Evolutionary conservation across 495 filamentous ascomycete genomes (phyloP).

Genomic region (Hypoxylon fuscum): DNA sequence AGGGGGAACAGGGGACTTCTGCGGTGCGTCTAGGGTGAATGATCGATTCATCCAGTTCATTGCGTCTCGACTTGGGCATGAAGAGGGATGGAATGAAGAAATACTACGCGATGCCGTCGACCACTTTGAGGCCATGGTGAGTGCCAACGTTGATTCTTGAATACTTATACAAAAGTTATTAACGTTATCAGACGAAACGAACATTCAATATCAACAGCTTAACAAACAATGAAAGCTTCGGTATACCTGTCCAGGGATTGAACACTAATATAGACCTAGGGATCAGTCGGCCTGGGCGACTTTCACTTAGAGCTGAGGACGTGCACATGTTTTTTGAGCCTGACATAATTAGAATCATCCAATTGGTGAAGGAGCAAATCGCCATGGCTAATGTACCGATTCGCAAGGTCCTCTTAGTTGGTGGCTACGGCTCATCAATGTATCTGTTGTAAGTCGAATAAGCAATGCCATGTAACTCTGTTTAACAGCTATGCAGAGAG

Average conservation of each 20-base stretch:
- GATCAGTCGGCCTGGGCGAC: slow-evolving; percentile 39
- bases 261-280: slow-evolving; percentile 40
- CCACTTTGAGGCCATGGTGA: slow-evolving; percentile 47
- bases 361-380: slow-evolving; percentile 68
- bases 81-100: slow-evolving; percentile 49
- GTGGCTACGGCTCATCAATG: slow-evolving; percentile 74
- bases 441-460: slow-evolving; percentile 54
- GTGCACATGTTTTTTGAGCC: slow-evolving; percentile 65
- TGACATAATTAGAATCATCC: slow-evolving; percentile 65
- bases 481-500: slow-evolving; percentile 42
- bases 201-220: slow-evolving; percentile 39
- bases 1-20: slow-evolving; percentile 61
- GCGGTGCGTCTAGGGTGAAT: slow-evolving; percentile 67
- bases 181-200: slow-evolving; percentile 36
- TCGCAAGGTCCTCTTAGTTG: slow-evolving; percentile 72
- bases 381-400: slow-evolving; percentile 51
- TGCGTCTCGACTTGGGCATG: slow-evolving; percentile 42
- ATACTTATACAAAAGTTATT: neutral
- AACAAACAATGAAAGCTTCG: slow-evolving; percentile 41
- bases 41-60: slow-evolving; percentile 58
- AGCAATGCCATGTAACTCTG: neutral
- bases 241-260: slow-evolving; percentile 46
- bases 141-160: neutral
- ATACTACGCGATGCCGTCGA: slow-evolving; percentile 49
- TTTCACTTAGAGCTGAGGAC: slow-evolving; percentile 46